phyloP scores from a whole-genome alignment of 2,329 filamentous ascomycete species.

The Pezicula carpinea region DNA sequence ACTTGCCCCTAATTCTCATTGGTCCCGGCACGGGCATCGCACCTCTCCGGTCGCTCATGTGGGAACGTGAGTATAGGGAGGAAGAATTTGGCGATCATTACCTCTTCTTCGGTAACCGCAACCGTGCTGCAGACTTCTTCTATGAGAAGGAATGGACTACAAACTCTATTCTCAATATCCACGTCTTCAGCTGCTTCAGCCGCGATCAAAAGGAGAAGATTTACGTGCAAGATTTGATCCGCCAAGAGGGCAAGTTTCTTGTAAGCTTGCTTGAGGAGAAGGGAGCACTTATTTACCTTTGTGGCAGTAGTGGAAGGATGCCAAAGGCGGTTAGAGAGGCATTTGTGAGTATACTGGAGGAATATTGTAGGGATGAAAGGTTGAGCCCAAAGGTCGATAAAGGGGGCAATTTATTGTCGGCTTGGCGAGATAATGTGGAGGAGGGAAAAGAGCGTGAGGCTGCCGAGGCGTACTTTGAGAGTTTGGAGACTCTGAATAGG shows the following conservation, averaged over 20 bases:
- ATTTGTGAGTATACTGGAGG: slow-evolving; percentile 54
- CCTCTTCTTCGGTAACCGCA: slow-evolving; percentile 84
- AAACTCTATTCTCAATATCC: slow-evolving; percentile 39
- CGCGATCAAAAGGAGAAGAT: slow-evolving; percentile 60
- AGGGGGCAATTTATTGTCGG: too few relatives aligned
- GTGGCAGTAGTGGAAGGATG: slow-evolving; percentile 62
- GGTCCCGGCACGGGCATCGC: slow-evolving; percentile 85
- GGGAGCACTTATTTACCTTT: slow-evolving; percentile 51
- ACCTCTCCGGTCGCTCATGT: slow-evolving; percentile 76
- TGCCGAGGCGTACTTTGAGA: slow-evolving; percentile 50
- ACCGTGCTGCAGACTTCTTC: slow-evolving; percentile 70
- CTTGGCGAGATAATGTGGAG: slow-evolving; percentile 3
- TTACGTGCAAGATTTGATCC: slow-evolving; percentile 54
- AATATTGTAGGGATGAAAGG: slow-evolving; percentile 4
- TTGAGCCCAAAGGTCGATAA: too few relatives aligned
- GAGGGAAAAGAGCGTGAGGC: slow-evolving; percentile 32
- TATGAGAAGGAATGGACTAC: slow-evolving; percentile 71
- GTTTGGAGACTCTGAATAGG: slow-evolving; percentile 56
- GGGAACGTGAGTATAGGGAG: slow-evolving; percentile 51
- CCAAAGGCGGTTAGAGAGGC: slow-evolving; percentile 64
- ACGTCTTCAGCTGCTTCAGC: slow-evolving; percentile 63
- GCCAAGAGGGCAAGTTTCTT: slow-evolving; percentile 23
- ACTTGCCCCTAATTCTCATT: slow-evolving; percentile 63
- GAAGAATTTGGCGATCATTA: slow-evolving; percentile 32
- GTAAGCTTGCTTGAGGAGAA: slow-evolving; percentile 46